phyloP scores from a whole-genome alignment of 192 early-diverging fungal genomes.

The Anaeromyces robustus region DNA sequence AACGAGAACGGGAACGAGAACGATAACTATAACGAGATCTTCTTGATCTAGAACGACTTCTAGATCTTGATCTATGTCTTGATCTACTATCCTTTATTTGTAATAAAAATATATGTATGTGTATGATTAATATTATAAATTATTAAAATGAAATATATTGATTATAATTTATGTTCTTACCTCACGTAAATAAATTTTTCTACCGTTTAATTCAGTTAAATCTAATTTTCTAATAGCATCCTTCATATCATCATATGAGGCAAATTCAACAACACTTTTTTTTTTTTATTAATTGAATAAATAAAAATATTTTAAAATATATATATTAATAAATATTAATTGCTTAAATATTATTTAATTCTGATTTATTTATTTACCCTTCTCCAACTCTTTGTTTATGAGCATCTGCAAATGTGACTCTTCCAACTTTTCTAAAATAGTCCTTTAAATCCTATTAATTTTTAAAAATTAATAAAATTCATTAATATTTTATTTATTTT shows the following conservation, averaged over 20 bases:
- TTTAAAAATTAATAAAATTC: too few relatives aligned
- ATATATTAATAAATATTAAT: too few relatives aligned
- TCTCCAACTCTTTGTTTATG: conserved; percentile 64
- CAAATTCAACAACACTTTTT: conserved; percentile 77
- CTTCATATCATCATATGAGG: conserved; percentile 58
- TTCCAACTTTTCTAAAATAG: conserved; percentile 82
- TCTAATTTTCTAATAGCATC: conserved; percentile 74
- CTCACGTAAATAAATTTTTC: conserved; percentile 4
- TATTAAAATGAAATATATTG: too few relatives aligned
- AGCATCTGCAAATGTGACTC: conserved; percentile 84
- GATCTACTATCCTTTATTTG: neutral
- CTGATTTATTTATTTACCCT: conserved; percentile 51
- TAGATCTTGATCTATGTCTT: neutral
- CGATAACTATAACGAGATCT: neutral
- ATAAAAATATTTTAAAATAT: too few relatives aligned
- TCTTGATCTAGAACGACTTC: neutral
- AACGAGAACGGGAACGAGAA: too few relatives aligned
- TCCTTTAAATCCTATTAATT: conserved; percentile 83
- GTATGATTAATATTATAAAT: too few relatives aligned
- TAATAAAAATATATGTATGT: too few relatives aligned
- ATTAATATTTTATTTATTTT: too few relatives aligned
- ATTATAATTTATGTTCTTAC: neutral
- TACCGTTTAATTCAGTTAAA: conserved; percentile 36
- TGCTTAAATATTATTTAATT: too few relatives aligned
- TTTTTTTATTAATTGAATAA: too few relatives aligned